Base-by-base conservation (phyloP, 345 rosid species). In the Salix dunnii region DNA sequence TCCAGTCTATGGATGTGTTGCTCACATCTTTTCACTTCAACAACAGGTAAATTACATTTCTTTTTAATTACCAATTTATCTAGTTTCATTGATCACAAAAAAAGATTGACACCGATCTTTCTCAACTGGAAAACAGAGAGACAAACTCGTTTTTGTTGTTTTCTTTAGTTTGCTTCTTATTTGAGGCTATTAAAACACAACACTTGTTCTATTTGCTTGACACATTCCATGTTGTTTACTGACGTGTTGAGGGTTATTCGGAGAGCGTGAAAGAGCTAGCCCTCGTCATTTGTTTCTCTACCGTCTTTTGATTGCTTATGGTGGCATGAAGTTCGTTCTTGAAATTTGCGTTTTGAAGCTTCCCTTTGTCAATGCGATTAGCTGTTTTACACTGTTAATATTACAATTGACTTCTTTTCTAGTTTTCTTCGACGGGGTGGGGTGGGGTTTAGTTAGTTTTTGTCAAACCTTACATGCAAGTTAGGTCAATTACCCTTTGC, bases 1-100 rank as follows among this genome's bases (percentile, higher is more conserved):
- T 67, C 84, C 81, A 16, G 81, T 82, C 70, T 82, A 82, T 61
- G 84, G 79, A 73, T 82, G 84, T 27, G 81, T 82, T 48, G 78
- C 81, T 60, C 84, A 82, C 75, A 82, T 82, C 74, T 82, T 78
- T 31, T 53, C 84, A 58, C 81, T 82, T 27, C 84, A 82, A 23
- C 84, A 82, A 14, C 84, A 82, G 84, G 84, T 82, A 68, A 46
- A 55, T 55, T 53, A 64, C 1, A 4, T 31, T 7, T 30, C 33
- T 46, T 27, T 51, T 51, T 23, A 16, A 20, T 51, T 6, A 3
- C 6, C 49, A 23, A 0, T 66, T 74, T 5, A 23, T 36, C 27
- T 21, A 3, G 5, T 8, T 10, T 16, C n/a, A 0, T 23, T 27
- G 68, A 65, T 7, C 68, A 20, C n/a, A 21, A 53, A 53, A 7